phyloP scores from a whole-genome alignment of 352 stramenopile genomes.

The Phytophthora pinifolia region DNA sequence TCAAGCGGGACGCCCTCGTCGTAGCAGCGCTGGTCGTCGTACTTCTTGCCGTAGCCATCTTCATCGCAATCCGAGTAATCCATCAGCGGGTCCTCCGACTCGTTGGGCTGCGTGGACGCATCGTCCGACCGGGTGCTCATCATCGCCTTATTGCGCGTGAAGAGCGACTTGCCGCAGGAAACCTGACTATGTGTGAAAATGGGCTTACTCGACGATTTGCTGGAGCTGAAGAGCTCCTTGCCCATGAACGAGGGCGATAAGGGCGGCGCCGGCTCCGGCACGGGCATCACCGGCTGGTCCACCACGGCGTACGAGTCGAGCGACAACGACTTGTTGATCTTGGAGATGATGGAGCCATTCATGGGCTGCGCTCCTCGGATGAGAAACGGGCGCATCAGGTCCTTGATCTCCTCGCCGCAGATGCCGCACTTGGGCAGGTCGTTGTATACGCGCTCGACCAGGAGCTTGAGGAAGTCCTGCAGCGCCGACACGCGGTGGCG shows the following conservation, averaged over 20 bases:
- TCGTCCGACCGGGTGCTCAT: slow-evolving; percentile 40
- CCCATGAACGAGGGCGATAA: slow-evolving; percentile 29
- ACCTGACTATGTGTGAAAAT: slow-evolving; percentile 42
- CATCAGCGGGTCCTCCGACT: slow-evolving; percentile 52
- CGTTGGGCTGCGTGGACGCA: slow-evolving; percentile 48
- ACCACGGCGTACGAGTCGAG: slow-evolving; percentile 64
- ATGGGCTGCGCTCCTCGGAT: slow-evolving; percentile 76
- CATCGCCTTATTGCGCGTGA: slow-evolving; percentile 32
- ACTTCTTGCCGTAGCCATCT: slow-evolving; percentile 46
- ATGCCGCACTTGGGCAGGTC: slow-evolving; percentile 72
- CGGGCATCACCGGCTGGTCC: slow-evolving; percentile 35
- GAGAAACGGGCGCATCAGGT: slow-evolving; percentile 76
- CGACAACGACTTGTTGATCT: slow-evolving; percentile 77
- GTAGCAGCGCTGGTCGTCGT: slow-evolving; percentile 63
- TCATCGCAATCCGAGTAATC: slow-evolving; percentile 45
- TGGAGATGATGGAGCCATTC: slow-evolving; percentile 62
- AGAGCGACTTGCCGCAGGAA: slow-evolving; percentile 34
- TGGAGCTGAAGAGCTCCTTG: slow-evolving; percentile 38
- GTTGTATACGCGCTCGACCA: slow-evolving; percentile 71
- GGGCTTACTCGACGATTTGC: slow-evolving; percentile 38
- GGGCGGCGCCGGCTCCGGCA: slow-evolving; percentile 29
- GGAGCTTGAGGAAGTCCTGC: slow-evolving; percentile 74
- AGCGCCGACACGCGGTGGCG: slow-evolving; percentile 63
- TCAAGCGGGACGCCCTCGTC: slow-evolving; percentile 67
- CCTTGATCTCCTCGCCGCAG: slow-evolving; percentile 66